Conservation (phyloP, 345 rosid species). For the Durio zibethinus region DNA sequence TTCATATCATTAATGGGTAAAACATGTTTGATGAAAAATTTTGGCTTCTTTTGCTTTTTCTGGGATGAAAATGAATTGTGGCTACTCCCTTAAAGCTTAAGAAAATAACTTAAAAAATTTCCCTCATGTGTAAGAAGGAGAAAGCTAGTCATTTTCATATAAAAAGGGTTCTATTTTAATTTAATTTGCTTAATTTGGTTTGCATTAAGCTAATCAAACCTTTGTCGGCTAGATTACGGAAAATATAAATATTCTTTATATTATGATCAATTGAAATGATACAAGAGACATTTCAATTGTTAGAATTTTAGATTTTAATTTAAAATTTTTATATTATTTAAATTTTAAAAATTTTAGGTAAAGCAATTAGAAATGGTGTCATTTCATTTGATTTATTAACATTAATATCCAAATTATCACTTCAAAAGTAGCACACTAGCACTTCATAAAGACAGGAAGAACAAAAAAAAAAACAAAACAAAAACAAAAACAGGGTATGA, state of each 20-base stretch:
- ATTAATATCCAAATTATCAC: neutral
- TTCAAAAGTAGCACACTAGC: no score
- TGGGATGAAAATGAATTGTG: neutral
- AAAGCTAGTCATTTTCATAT: neutral
- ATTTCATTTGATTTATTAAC: neutral
- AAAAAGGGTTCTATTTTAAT: neutral
- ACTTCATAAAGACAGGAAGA: neutral
- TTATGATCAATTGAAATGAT: neutral
- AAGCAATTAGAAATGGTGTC: neutral
- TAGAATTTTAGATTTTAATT: neutral
- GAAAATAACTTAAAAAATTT: neutral
- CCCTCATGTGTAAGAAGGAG: neutral
- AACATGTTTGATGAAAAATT: neutral
- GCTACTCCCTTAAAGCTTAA: neutral
- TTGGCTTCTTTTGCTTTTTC: neutral
- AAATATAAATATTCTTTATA: neutral
- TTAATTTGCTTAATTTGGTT: neutral
- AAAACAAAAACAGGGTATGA: neutral
- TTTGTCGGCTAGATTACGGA: neutral
- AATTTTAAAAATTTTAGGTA: neutral
- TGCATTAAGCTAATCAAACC: neutral
- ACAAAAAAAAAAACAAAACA: neutral
- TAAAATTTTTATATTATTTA: no score
- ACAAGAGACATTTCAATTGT: neutral
- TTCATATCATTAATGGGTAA: neutral